Base-by-base conservation (phyloP, 306 rosid species). In the Begonia peltatifolia region DNA sequence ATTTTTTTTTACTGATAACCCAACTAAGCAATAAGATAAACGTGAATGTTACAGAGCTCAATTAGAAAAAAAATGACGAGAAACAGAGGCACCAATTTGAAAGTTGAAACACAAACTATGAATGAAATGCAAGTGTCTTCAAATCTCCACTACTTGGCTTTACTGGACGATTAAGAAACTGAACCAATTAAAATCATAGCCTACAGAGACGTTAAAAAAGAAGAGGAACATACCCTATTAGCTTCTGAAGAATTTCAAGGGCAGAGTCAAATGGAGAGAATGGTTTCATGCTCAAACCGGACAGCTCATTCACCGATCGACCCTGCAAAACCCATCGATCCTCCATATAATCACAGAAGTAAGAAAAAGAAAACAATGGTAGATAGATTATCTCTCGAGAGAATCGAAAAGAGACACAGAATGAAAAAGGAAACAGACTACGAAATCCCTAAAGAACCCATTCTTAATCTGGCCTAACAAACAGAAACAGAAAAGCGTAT, bases 231-330 rank as follows among this genome's bases (percentile, higher is more conserved):
- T 14, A 67, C 82, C 73, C 79, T 58, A 75, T 61, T 63, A 63
- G 77, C 46, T 66, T 64, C 67, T 80, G 94, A 9, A 84, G 83
- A 74, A 74, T 55, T 72, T 69, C 71, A 17, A 83, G 84, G 1
- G 80, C 81, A 0, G 65, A 14, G 47, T 82, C 46, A 42, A 83
- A 79, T 2, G 93, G 81, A 41, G 79, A 76, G 0, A 67, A 55
- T 15, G 53, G 18, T 23, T 47, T 20, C 55, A 59, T 57, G 60
- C 47, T 69, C 46, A 14, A 10, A 7, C 42, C 50, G 49, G 42
- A 42, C 12, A 54, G 53, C 42, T 58, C 50, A 48, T 22, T 53
- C 16, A 46, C 60, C 12, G 52, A 47, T 6, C 57, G 52, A 43
- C 63, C 73, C 83, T 74, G 62, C 11, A 38, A 30, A 30, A 30